Base-by-base conservation (phyloP, 225 moss, liverwort and hornwort genomes). In the Physcomitrellopsis africana region DNA sequence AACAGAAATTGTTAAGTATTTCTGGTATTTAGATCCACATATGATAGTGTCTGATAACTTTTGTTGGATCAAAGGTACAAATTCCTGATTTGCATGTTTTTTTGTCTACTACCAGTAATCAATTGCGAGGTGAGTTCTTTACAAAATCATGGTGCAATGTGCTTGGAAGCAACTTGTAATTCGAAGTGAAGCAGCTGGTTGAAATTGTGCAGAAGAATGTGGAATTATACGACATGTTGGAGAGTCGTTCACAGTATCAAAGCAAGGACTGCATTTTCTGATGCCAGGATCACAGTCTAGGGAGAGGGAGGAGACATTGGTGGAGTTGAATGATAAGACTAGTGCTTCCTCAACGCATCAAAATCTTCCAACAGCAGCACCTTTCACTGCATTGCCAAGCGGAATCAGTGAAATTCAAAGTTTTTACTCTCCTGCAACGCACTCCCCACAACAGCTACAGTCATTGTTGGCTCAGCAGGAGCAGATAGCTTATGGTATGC, bases 401-500 rank as follows among this genome's bases (percentile, higher is more conserved):
- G 72, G 74, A 77, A 54, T 54, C 44, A 60, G 63, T 63, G 81
- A 17, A 71, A 76, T 60, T 79, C 73, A 79, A 65, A 65, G 52
- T 60, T 64, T 69, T 68, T 65, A 69, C 11, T 42, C 78, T 51
- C 72, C 72, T 70, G 65, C 46, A 51, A 54, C 51, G 41, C 64
- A 52, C 45, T 37, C 75, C 20, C 45, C 70, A 70, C 68, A 69
- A 79, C 81, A 65, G 22, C 42, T 74, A 27, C 80, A 77, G 60
- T 68, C 60, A 60, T 11, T 76, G 63, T 9, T 81, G 60, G 16
- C 76, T 20, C 78, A 85, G 67, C 79, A 75, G 72, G 76, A 72
- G 27, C 81, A 81, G 37, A 73, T 85, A 23, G 81, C 79, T 14
- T 81, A 78, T 73, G 75, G 79, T 53, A 85, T 85, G 75, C 78